phyloP scores from a whole-genome alignment of 306 rosid genomes.

The Corylus avellana region DNA sequence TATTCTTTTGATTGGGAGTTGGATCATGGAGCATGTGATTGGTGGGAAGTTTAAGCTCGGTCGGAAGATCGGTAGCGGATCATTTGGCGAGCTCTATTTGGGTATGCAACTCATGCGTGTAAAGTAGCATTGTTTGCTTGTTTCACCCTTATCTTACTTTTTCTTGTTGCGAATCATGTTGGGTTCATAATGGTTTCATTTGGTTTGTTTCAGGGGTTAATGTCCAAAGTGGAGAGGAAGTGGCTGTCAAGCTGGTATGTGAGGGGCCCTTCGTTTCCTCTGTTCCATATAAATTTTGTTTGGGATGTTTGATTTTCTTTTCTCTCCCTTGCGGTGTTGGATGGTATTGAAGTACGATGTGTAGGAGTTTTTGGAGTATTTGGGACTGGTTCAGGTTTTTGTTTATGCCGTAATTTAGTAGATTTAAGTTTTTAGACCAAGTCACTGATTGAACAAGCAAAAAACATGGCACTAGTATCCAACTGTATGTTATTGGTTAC shows the following conservation, averaged over 20 bases:
- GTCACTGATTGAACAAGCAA: background rate
- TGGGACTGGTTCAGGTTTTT: background rate
- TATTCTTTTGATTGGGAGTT: constrained; percentile 35
- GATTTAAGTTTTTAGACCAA: background rate
- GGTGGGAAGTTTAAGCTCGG: constrained; percentile 97
- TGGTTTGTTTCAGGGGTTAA: constrained; percentile 73
- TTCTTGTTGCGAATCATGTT: constrained; percentile 7
- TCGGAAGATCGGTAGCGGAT: constrained; percentile 94
- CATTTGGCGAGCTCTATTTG: constrained; percentile 92
- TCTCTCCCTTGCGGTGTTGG: background rate
- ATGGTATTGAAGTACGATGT: background rate
- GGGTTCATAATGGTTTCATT: constrained; percentile 33
- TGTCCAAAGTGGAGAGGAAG: constrained; percentile 94
- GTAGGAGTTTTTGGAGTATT: background rate
- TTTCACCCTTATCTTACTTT: constrained; percentile 14
- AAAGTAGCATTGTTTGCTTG: constrained; percentile 21
- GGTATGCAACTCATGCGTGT: constrained; percentile 51
- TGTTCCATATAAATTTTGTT: constrained; percentile 11
- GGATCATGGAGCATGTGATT: constrained; percentile 85
- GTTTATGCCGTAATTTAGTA: background rate
- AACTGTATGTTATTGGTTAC: background rate
- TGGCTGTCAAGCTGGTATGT: constrained; percentile 94
- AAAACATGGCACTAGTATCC: background rate
- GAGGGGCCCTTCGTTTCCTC: constrained; percentile 14
- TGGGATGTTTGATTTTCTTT: background rate